Base-by-base conservation (phyloP, 1,139 yeast species). In the Diutina neorugosa region DNA sequence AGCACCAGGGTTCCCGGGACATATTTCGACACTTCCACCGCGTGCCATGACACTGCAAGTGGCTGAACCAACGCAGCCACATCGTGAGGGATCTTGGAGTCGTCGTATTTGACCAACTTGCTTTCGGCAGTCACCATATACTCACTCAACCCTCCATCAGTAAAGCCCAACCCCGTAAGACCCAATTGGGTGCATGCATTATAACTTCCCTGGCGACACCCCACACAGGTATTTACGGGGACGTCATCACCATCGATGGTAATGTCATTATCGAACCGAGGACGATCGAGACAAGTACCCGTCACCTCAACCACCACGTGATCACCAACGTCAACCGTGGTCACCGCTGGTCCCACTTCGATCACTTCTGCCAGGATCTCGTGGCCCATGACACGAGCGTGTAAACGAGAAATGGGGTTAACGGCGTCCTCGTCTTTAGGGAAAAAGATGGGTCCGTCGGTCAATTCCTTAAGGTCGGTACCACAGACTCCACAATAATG, bases 391-490 rank as follows among this genome's bases (percentile, higher is more conserved):
- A 46, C 50, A 14, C 19, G 14, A 14, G 37, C 50, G 9, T 34
- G 40, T 4, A 46, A 23, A 5, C 9, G 12, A 9, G 50, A 46
- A n/a, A 46, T 25, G 3, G 50, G 40, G 27, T 46, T 23, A 1
- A 25, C 31, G 4, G 21, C 34, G 19, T 44, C 48, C 2, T 7
- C 7, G 8, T 19, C 23, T 16, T 46, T 19, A 14, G 50, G 50
- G 16, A 46, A 46, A 34, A 46, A 46, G 25, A 46, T 46, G 2
- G 50, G 50, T 2, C 50, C 50, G 40, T 46, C 50, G 19, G 50
- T 46, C 41, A 46, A n/a, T 11, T 46, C 50, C 50, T 46, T 46
- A 16, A 46, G 25, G n/a, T 46, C 50, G 21, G 50, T 46, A 18
- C 50, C 50, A 18, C 50, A 46, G 2, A 46, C 19, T 1, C 50